These are phyloP conservation scores for Eucalyptus victrix DNA, from an alignment of 345 rosid genomes.

Conservation along the genomic window DNA sequence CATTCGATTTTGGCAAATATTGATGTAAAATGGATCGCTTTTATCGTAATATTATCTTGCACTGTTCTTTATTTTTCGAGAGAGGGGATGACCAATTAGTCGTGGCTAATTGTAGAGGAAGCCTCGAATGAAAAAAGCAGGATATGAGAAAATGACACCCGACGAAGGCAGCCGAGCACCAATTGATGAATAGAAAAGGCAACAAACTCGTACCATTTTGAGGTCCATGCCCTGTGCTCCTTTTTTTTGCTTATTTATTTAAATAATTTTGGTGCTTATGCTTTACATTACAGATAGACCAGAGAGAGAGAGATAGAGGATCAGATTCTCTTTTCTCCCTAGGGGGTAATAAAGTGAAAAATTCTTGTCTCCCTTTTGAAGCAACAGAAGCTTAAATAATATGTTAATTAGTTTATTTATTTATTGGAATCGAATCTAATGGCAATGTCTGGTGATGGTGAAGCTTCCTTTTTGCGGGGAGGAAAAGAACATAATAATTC, in stretches of 20 bases:
- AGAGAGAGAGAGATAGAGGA: not conserved
- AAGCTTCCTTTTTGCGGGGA: not conserved
- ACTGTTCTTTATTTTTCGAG: not conserved
- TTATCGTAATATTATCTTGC: not conserved
- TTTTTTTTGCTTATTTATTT: not conserved
- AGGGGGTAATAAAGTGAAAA: not conserved
- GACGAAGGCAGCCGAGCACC: not conserved
- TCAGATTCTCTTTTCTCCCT: not conserved
- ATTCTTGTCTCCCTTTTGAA: not conserved
- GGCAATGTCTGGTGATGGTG: not conserved
- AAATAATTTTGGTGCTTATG: not conserved
- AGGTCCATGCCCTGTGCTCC: not conserved
- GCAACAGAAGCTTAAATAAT: not conserved
- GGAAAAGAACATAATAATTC: not conserved
- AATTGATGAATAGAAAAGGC: not conserved
- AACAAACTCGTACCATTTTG: not conserved
- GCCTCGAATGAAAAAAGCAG: not conserved
- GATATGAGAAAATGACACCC: not conserved
- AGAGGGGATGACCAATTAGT: not conserved
- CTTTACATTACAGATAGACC: not conserved
- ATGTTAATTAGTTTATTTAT: not conserved
- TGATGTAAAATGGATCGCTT: fast-evolving
- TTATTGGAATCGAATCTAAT: not conserved
- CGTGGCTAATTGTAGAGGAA: not conserved
- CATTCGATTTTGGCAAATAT: not conserved